These are phyloP conservation scores for Exophiala phaeomuriformis DNA, from an alignment of 2,329 filamentous ascomycete genomes.

Conservation along the genomic window DNA sequence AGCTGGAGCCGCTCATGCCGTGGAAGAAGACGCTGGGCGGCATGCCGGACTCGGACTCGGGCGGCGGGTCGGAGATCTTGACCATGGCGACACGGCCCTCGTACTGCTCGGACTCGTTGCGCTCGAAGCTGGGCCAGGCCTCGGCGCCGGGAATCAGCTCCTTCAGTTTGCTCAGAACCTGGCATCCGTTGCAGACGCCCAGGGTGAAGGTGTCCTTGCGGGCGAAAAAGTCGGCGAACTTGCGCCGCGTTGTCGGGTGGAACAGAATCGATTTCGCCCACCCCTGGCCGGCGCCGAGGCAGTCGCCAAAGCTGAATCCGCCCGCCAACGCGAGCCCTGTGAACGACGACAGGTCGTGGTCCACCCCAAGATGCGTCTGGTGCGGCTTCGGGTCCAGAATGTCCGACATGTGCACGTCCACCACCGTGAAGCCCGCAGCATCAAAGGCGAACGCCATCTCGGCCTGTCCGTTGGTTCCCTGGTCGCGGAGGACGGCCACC, in stretches of 20 bases:
- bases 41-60: conserved; percentile 33
- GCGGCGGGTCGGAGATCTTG: conserved; percentile 58
- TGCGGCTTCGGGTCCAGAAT: conserved; percentile 33
- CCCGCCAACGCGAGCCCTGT: conserved; percentile 88
- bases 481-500: conserved; percentile 89
- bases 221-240: conserved; percentile 80
- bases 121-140: conserved; percentile 78
- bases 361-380: conserved; percentile 53
- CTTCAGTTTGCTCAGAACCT: conserved; percentile 80
- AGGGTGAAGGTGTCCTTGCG: conserved; percentile 84
- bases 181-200: conserved; percentile 95
- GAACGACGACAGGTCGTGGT: conserved; percentile 73
- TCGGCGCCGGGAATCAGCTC: conserved; percentile 76
- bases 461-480: conserved; percentile 91
- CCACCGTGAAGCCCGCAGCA: conserved; percentile 78
- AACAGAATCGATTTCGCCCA: conserved; percentile 93
- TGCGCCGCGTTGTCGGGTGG: conserved; percentile 64
- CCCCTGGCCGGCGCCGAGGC: conserved; percentile 87
- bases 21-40: conserved; percentile 75
- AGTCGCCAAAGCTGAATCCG: conserved; percentile 91
- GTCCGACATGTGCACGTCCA: conserved; percentile 97
- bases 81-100: conserved; percentile 85
- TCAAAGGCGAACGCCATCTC: conserved; percentile 98
- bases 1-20: conserved; percentile 71
- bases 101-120: conserved; percentile 81